A percentile compares a stretch with the other conserved stretches of the same genome.
Conservation (phyloP, 2,329 filamentous ascomycete species). For the Fusarium continuum region DNA sequence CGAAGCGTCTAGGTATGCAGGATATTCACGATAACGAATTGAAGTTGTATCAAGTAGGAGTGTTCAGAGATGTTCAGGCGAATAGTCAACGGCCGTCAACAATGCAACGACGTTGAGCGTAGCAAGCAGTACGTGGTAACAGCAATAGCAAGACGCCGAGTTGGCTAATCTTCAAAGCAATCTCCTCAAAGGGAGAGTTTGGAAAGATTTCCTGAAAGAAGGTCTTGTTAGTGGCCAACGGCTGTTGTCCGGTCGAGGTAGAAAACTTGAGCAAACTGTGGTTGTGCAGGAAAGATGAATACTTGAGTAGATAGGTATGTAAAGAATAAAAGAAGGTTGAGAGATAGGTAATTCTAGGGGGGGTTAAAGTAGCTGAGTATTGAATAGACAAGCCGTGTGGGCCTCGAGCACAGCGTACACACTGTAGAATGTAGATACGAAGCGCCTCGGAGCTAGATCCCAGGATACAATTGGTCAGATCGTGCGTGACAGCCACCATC, state of each 20-base stretch:
- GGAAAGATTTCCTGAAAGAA: constrained; percentile 39
- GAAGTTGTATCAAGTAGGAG: constrained; percentile 2
- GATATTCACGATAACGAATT: constrained; percentile 8
- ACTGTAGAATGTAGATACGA: too few species aligned
- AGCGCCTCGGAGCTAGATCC: neutral
- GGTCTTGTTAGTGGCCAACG: constrained; percentile 35
- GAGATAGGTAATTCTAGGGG: constrained; percentile 16
- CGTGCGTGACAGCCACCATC: constrained; percentile 22
- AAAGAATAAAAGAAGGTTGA: constrained; percentile 6
- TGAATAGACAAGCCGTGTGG: constrained; percentile 23
- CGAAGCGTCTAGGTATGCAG: constrained; percentile 2
- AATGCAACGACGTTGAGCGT: constrained; percentile 9
- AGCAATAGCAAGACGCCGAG: constrained; percentile 40
- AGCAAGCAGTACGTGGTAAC: constrained; percentile 36
- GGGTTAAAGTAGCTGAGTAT: constrained; percentile 32
- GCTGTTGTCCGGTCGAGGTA: constrained; percentile 27
- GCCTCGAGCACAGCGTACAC: constrained; percentile 19
- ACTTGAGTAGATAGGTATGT: constrained; percentile 4
- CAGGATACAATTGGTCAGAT: constrained; percentile 17
- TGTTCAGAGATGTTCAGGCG: constrained; percentile 9
- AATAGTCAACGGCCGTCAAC: constrained; percentile 12
- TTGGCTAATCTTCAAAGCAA: constrained; percentile 41
- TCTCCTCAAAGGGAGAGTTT: constrained; percentile 30
- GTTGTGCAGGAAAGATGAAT: neutral
- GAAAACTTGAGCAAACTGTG: constrained; percentile 19